Evolutionary conservation across 805 yeast species (phyloP), one percentile per base, ranked within the genome.

Genomic region (Pichia cabralensis): DNA sequence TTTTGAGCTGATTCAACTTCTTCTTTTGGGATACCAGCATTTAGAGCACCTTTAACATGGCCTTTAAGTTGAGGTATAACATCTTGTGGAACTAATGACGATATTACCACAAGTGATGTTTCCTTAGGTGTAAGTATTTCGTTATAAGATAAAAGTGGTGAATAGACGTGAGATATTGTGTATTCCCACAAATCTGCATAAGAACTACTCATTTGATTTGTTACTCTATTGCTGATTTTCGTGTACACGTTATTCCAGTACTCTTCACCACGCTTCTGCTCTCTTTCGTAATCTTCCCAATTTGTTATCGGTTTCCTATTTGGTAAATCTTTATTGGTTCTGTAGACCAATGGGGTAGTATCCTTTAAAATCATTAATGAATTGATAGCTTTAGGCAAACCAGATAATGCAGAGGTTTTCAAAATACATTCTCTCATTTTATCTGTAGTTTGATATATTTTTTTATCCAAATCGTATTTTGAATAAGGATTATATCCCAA

Each of bases 61-160:
- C 96, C 96, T 56, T 84, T 82, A 44, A 88, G 64, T 48, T 88
- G 96, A 0, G 95, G 95, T 45, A 82, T 84, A 9, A 88, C 96
- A 55, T 88, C 94, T 52, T 84, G 95, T 1, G 96, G 96, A 9
- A 88, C 76, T 44, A 88, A 65, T 41, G 89, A 69, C 1, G 94
- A 77, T 13, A 88, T 71, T 2, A 88, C 74, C 22, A 84, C 77
- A 39, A 84, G 52, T 22, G 89, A 76, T 2, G 95, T 80, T 43
- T 85, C 94, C 42, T 63, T 65, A 1, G 80, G 75, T 4, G 65
- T 50, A 20, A 88, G 56, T 1, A 84, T 65, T 3, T 66, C 77
- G 13, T 75, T 69, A 53, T 59, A 80, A 15, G 94, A 78, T 40
- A 88, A 64, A 22, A 88, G 57, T 5, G 94, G 85, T 1, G 83